phyloP scores from a whole-genome alignment of 1,284 basidiomycete genomes.

The Malassezia japonica region DNA sequence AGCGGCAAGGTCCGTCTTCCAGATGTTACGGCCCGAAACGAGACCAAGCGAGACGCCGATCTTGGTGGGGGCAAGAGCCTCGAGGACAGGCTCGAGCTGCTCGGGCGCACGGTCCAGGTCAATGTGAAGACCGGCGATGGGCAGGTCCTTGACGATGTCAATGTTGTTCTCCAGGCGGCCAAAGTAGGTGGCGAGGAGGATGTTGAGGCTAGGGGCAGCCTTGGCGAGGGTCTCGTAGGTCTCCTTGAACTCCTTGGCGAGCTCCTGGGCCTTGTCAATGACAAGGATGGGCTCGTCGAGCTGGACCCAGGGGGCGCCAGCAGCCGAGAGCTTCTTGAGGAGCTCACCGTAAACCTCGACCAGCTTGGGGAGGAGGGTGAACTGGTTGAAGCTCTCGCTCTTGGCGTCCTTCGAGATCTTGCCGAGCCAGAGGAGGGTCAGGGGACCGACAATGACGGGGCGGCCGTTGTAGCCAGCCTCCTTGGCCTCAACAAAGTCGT shows the following conservation, averaged over 20 bases:
- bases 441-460: constrained; percentile 88
- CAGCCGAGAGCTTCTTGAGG: constrained; percentile 78
- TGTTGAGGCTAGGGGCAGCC: constrained; percentile 66
- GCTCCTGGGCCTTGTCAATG: constrained; percentile 70
- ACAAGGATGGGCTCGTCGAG: constrained; percentile 95
- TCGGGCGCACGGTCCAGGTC: constrained; percentile 80
- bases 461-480: constrained; percentile 79
- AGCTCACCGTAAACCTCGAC: constrained; percentile 87
- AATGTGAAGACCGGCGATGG: constrained; percentile 87
- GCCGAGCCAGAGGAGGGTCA: constrained; percentile 89
- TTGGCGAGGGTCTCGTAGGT: constrained; percentile 74
- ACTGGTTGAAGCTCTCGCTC: constrained; percentile 73
- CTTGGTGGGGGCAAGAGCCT: constrained; percentile 57
- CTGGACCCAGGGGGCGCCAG: constrained; percentile 88
- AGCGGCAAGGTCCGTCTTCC: constrained; percentile 90
- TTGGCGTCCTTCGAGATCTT: constrained; percentile 78
- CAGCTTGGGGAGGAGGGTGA: constrained; percentile 80
- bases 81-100: constrained; percentile 76
- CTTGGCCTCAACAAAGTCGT: constrained; percentile 92
- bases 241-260: constrained; percentile 70
- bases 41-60: constrained; percentile 85
- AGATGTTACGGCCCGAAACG: constrained; percentile 98
- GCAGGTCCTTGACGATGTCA: constrained; percentile 80
- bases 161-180: constrained; percentile 89
- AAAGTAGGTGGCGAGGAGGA: constrained; percentile 86